Percentiles rank a stretch among this genome's conserved stretches.
These are phyloP conservation scores for Ramichloridium luteum DNA, from an alignment of 2,329 filamentous ascomycete genomes.

Conservation along the genomic window DNA sequence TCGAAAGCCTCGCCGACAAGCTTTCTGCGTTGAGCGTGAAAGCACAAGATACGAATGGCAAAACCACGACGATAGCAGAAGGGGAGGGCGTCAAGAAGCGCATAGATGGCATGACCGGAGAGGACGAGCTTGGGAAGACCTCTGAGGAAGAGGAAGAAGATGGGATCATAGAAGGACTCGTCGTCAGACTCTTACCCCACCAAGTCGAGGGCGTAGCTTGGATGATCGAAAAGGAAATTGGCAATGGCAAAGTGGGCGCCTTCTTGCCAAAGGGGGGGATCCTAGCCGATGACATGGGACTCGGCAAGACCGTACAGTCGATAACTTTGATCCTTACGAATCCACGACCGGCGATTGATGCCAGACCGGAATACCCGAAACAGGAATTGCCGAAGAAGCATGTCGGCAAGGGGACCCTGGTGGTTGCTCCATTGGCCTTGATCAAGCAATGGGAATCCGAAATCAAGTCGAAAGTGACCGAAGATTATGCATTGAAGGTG, in stretches of 20 bases:
- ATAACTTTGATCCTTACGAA: constrained; percentile 81
- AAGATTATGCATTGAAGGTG: constrained; percentile 60
- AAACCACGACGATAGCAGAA: no score
- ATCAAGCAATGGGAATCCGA: constrained; percentile 97
- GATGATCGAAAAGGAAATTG: constrained; percentile 89
- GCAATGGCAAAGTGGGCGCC: constrained; percentile 66
- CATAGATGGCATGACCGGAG: no score
- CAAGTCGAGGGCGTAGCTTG: constrained; percentile 88
- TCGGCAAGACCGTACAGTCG: constrained; percentile 92
- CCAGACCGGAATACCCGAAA: constrained; percentile 42
- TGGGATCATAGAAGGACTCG: constrained; percentile 64
- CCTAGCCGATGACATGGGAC: constrained; percentile 90
- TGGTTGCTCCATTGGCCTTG: constrained; percentile 82
- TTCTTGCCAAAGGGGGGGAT: constrained; percentile 83
- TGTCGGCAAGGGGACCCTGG: constrained; percentile 68
- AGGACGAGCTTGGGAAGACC: no score
- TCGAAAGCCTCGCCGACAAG: constrained; percentile 31
- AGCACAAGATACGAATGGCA: constrained; percentile 35
- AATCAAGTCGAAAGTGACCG: constrained; percentile 67
- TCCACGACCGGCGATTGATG: constrained; percentile 42
- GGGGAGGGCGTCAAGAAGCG: constrained; percentile 27
- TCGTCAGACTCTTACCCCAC: constrained; percentile 80
- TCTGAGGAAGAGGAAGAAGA: constrained; percentile 44
- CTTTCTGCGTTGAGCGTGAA: constrained; percentile 35
- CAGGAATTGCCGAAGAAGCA: constrained; percentile 53